These are phyloP conservation scores for Cryptosporidium viatorum DNA, from an alignment of 169 alveolate species.

Conservation along the genomic window DNA sequence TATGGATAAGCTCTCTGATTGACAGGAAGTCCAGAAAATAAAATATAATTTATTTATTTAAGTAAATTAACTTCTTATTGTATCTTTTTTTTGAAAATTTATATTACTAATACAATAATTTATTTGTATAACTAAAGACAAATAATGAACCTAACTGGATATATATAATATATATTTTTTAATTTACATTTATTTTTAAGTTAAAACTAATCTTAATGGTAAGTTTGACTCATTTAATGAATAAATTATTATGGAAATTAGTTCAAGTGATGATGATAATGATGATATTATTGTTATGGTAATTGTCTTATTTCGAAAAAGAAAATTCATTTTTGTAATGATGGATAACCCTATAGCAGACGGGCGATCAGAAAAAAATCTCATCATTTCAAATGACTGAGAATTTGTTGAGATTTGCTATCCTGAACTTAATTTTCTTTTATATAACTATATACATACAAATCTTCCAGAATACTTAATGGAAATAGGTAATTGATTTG, in stretches of 20 bases:
- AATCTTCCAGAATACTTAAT: too few relatives aligned
- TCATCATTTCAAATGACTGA: background rate
- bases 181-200: too few relatives aligned
- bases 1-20: background rate
- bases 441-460: background rate
- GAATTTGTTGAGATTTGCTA: conserved; percentile 65
- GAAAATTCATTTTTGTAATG: conserved; percentile 32
- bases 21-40: background rate
- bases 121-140: too few relatives aligned
- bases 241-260: background rate
- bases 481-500: too few relatives aligned
- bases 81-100: background rate
- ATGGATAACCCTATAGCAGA: conserved; percentile 76
- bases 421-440: conserved; percentile 42
- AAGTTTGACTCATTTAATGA: background rate
- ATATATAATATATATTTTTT: too few relatives aligned
- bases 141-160: background rate
- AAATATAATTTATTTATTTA: too few relatives aligned
- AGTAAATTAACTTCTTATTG: too few relatives aligned
- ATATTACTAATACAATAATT: too few relatives aligned
- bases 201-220: background rate
- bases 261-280: background rate
- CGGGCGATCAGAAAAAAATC: conserved; percentile 73
- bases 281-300: background rate
- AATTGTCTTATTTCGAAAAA: background rate